Conservation (phyloP, 306 rosid species). For the Trifolium pratense region DNA sequence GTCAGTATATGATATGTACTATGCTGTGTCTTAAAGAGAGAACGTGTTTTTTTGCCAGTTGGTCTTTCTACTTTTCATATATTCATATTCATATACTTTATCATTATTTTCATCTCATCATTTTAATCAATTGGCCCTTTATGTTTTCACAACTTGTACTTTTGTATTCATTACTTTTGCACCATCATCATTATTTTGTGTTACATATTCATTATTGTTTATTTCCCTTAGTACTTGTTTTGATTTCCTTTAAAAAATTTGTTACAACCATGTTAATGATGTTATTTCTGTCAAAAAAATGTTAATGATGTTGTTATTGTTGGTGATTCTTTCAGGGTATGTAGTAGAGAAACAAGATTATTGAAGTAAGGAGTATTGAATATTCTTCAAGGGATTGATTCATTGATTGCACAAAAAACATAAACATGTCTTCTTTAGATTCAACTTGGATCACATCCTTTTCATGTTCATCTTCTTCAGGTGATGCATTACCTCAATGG, state of each 20-base stretch:
- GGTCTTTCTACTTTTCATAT: neutral
- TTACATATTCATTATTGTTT: neutral
- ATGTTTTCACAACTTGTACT: neutral
- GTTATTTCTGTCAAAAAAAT: too few relatives aligned
- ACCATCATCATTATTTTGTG: neutral
- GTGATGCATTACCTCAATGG: constrained; percentile 55
- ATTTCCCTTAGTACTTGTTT: neutral
- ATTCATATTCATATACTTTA: neutral
- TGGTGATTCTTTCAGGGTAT: constrained; percentile 6
- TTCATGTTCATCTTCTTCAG: constrained; percentile 63
- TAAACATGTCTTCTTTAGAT: constrained; percentile 52
- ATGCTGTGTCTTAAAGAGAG: neutral
- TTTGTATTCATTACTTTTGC: neutral
- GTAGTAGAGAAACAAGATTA: neutral
- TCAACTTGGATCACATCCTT: constrained; percentile 59
- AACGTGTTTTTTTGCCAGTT: constrained; percentile 6
- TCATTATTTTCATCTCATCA: neutral
- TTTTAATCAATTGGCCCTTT: neutral
- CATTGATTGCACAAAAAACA: neutral
- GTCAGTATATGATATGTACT: too few relatives aligned
- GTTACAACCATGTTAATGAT: too few relatives aligned
- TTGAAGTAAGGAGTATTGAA: neutral
- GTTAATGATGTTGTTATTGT: neutral
- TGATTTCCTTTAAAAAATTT: neutral
- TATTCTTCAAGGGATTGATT: neutral